These are phyloP conservation scores for Tylopilus felleus DNA, from an alignment of 768 basidiomycete genomes.

Conservation along the genomic window DNA sequence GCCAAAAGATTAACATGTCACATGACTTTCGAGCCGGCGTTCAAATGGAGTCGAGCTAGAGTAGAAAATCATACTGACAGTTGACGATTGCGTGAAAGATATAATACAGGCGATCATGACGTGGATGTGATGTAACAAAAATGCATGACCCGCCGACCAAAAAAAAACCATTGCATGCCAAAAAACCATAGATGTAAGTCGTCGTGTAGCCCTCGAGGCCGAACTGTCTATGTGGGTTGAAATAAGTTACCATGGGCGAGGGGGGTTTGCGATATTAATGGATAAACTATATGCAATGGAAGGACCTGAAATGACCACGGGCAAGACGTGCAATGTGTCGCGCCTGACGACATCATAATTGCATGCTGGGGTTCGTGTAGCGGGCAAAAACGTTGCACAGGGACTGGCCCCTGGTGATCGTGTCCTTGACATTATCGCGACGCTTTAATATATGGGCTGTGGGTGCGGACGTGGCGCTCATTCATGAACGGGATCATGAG, in stretches of 20 bases:
- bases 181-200: background rate
- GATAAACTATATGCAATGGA: constrained; percentile 23
- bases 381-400: constrained; percentile 2
- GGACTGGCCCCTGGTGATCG: constrained; percentile 8
- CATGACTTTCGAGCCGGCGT: too few species aligned
- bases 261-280: constrained; percentile 13
- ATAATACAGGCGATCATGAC: constrained; percentile 2
- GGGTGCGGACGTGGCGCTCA: constrained; percentile 1
- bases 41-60: too few species aligned
- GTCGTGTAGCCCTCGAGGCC: background rate
- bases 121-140: background rate
- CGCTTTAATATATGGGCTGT: constrained; percentile 11
- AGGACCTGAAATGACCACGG: background rate
- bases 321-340: background rate
- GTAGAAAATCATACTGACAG: too few species aligned
- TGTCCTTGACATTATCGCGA: constrained; percentile 7
- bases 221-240: constrained; percentile 1
- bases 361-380: background rate
- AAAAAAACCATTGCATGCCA: background rate
- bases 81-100: background rate
- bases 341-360: background rate
- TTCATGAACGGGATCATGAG: constrained; percentile 7
- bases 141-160: background rate
- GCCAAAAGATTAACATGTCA: too few species aligned
- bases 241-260: constrained; percentile 17